Evolutionary conservation across 768 basidiomycete species (phyloP), one percentile per base, ranked within the genome.

Genomic region (Xerocomus spinulosus): DNA sequence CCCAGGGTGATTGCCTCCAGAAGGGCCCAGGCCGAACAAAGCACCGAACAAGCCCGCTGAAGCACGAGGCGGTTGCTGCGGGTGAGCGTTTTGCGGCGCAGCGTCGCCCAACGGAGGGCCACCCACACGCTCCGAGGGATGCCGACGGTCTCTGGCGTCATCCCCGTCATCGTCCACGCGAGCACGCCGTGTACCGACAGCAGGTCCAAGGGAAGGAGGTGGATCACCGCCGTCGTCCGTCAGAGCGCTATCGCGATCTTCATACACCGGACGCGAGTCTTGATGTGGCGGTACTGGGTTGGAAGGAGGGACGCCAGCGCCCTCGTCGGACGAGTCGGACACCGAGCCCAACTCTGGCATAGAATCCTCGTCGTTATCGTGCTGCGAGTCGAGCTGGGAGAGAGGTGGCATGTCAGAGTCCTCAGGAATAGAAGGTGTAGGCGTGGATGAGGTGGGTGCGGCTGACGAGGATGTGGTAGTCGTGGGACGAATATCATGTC

Each of bases 161-260:
- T 85, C 82, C 6, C 73, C 73, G 46, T 84, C 82, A 45, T 81
- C 78, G 2, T 84, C 81, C 3, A 83, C 80, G 35, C 82, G 68
- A 15, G 76, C 70, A 20, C 82, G 81, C 35, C 82, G 68, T 40
- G 61, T 73, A 13, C 68, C 59, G 5, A 61, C 38, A 15, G 63
- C 60, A 15, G 69, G 64, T 50, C 66, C 66, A 9, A 69, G 51
- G 7, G 61, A 49, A 0, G 68, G 70, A 44, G 68, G 23, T 9
- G 21, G 58, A 34, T 60, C 56, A 23, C 60, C 61, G 44, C 65
- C 60, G 3, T 62, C 65, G 28, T 67, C 66, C 14, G 58, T 61
- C 65, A 61, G 66, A 4, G 39, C 42, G 30, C 50, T 54, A 45
- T 64, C 55, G 17, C 57, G 57, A 52, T 70, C 67, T 25, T 64